Evolutionary conservation across 768 basidiomycete genomes (phyloP).

Genomic region (Kwoniella pini): DNA sequence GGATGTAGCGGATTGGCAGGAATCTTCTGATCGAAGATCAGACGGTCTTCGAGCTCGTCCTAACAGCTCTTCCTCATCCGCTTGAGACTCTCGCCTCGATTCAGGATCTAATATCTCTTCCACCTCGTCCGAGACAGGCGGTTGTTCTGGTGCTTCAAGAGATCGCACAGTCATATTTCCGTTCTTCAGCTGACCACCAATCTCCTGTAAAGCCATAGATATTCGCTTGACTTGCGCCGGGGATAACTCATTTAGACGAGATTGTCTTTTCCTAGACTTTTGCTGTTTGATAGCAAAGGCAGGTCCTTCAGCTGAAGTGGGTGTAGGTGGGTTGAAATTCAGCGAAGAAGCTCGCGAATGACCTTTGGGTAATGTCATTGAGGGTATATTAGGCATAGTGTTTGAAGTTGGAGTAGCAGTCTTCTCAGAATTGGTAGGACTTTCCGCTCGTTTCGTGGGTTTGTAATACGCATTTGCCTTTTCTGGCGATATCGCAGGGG

Average conservation of each 20-base stretch:
- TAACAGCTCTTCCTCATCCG: not conserved
- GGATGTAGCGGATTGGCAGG: slow-evolving; percentile 26
- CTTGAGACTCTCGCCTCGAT: slow-evolving; percentile 1
- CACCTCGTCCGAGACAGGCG: slow-evolving; percentile 20
- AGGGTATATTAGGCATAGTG: slow-evolving; percentile 5
- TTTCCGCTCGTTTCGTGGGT: slow-evolving; percentile 3
- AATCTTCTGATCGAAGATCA: slow-evolving; percentile 24
- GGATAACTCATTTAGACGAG: slow-evolving; percentile 34
- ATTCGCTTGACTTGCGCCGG: slow-evolving; percentile 47
- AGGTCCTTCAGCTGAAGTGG: slow-evolving; percentile 3
- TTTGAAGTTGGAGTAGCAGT: slow-evolving; percentile 36
- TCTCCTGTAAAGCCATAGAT: slow-evolving; percentile 40
- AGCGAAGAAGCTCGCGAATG: slow-evolving; percentile 11
- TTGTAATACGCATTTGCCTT: slow-evolving; percentile 28
- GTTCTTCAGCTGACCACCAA: slow-evolving; percentile 25
- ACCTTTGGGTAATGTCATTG: slow-evolving; percentile 2
- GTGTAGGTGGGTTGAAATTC: slow-evolving; percentile 5
- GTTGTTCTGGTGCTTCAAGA: not conserved
- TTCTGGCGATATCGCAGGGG: slow-evolving; percentile 24
- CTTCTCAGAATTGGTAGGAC: slow-evolving; percentile 19
- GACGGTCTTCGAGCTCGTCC: slow-evolving; percentile 12
- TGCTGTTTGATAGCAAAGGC: slow-evolving; percentile 5
- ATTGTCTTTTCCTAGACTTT: slow-evolving; percentile 24
- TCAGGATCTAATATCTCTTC: slow-evolving; percentile 32
- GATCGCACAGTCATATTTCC: slow-evolving; percentile 1